phyloP scores from a whole-genome alignment of 2,329 filamentous ascomycete species.

The Fusarium begoniae region DNA sequence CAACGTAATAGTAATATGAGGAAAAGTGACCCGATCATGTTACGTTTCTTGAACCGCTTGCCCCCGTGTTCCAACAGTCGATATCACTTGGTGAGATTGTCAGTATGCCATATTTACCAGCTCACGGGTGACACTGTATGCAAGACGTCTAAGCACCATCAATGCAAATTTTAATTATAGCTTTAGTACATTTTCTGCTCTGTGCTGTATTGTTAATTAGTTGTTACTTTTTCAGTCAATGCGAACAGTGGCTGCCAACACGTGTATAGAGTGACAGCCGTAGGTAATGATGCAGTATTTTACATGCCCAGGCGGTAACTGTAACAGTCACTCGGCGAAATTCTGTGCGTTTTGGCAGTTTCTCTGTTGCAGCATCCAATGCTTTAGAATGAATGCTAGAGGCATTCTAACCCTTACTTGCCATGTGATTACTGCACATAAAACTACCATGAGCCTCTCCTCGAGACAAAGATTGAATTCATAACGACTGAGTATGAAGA shows the following conservation, averaged over 20 bases:
- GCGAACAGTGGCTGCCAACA: background rate
- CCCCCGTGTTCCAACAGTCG: background rate
- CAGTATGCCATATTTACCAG: background rate
- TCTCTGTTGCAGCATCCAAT: background rate
- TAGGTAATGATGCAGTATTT: background rate
- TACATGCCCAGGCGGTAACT: no score
- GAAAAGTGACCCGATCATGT: no score
- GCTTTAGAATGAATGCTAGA: background rate
- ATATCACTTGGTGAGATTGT: background rate
- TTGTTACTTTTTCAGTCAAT: background rate
- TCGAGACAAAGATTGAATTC: background rate
- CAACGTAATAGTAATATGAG: background rate
- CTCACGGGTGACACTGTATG: background rate
- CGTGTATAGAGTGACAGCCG: background rate
- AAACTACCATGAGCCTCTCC: background rate
- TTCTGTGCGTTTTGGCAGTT: background rate
- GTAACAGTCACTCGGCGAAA: background rate
- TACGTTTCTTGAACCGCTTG: background rate
- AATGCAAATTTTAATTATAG: background rate
- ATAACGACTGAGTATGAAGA: background rate
- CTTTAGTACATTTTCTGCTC: background rate
- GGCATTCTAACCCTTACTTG: background rate
- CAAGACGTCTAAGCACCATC: fast-evolving
- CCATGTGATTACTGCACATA: background rate
- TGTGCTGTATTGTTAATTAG: background rate